Percentiles rank a stretch among this genome's conserved stretches.
phyloP scores from a whole-genome alignment of 106 monocot species.

The Platanthera guangdongensis region DNA sequence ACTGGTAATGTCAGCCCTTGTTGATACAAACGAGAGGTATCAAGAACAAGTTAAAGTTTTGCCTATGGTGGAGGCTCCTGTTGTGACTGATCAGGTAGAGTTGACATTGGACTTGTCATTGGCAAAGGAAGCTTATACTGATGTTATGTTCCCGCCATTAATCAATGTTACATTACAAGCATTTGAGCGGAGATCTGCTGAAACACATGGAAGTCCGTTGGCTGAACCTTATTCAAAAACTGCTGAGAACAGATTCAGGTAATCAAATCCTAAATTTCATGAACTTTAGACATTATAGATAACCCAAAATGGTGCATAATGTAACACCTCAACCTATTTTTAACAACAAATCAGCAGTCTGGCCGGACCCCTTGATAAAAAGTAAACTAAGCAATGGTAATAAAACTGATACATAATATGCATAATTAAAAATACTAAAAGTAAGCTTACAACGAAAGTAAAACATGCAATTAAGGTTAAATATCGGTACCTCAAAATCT shows the following conservation, averaged over 20 bases:
- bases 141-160: constrained; percentile 26
- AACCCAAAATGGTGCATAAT: too few relatives aligned
- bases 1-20: constrained; percentile 39
- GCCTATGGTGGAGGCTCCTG: constrained; percentile 10
- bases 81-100: constrained; percentile 33
- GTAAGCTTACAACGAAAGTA: too few relatives aligned
- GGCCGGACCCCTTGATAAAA: too few relatives aligned
- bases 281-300: neutral
- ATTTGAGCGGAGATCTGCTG: constrained; percentile 9
- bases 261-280: neutral
- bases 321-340: too few relatives aligned
- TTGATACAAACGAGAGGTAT: constrained; percentile 15
- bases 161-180: constrained; percentile 34
- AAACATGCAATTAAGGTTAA: too few relatives aligned
- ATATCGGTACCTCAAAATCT: too few relatives aligned
- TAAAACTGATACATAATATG: too few relatives aligned
- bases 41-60: constrained; percentile 17
- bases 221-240: constrained; percentile 25
- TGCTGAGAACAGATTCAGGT: constrained; percentile 64
- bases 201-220: constrained; percentile 7
- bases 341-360: too few relatives aligned
- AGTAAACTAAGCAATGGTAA: too few relatives aligned
- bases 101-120: constrained; percentile 47
- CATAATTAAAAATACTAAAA: too few relatives aligned
- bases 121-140: constrained; percentile 17